Evolutionary conservation across 2,329 filamentous ascomycete species (phyloP).

Genomic region (Fusarium sacchari): DNA sequence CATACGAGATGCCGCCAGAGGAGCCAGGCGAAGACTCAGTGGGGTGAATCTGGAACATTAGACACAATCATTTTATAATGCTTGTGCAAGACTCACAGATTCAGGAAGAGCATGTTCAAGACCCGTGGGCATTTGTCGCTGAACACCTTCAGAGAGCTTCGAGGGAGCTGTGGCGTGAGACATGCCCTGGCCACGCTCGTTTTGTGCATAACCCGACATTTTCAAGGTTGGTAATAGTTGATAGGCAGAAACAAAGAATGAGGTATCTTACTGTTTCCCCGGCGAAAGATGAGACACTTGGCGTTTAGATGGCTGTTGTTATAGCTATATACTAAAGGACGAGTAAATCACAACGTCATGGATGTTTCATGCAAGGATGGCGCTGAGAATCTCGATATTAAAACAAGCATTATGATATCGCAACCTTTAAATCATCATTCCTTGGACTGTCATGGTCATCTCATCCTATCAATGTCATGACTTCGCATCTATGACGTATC

Average conservation of each 20-base stretch:
- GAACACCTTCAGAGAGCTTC: constrained; percentile 27
- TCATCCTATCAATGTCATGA: background rate
- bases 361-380: background rate
- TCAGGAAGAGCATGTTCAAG: constrained; percentile 37
- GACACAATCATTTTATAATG: accelerated
- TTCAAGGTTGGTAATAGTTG: background rate
- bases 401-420: background rate
- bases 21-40: constrained; percentile 27
- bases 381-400: background rate
- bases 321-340: background rate
- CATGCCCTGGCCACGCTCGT: constrained; percentile 24
- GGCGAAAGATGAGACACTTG: background rate
- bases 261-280: background rate
- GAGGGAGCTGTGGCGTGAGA: constrained; percentile 37
- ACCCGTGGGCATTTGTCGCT: constrained; percentile 25
- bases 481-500: constrained; percentile 11
- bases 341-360: background rate
- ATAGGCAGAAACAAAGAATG: too few species aligned
- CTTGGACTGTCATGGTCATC: background rate
- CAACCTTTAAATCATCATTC: background rate
- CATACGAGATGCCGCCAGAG: constrained; percentile 31
- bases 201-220: constrained; percentile 15
- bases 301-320: background rate
- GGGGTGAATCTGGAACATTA: constrained; percentile 33
- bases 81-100: constrained; percentile 4